A percentile compares a stretch with the other conserved stretches of the same genome.
phyloP scores from a whole-genome alignment of 352 stramenopile genomes.

The Blastocystis hominis region DNA sequence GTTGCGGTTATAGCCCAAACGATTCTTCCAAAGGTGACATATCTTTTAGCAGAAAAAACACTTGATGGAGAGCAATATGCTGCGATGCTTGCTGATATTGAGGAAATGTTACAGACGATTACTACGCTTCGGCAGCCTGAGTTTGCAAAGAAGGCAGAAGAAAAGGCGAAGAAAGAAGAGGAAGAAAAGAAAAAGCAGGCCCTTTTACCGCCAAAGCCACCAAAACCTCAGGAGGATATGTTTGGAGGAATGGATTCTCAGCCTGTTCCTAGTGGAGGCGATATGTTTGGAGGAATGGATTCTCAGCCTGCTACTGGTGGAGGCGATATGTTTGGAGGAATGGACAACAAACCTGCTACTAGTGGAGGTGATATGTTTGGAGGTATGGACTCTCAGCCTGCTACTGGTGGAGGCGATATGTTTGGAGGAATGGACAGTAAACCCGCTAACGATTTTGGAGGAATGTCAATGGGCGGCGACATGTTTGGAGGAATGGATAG shows the following conservation, averaged over 20 bases:
- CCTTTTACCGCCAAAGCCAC: not conserved
- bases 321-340: constrained; percentile 56
- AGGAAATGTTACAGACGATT: constrained; percentile 44
- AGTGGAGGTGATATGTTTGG: constrained; percentile 49
- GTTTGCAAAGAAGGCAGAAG: constrained; percentile 12
- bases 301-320: not conserved
- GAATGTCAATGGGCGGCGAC: constrained; percentile 25
- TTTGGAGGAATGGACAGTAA: not conserved
- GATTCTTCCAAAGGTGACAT: constrained; percentile 54
- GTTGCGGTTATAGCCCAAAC: constrained; percentile 5
- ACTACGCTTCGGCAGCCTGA: not conserved
- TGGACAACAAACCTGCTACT: not conserved
- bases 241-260: constrained; percentile 50
- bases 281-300: constrained; percentile 57
- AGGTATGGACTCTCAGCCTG: constrained; percentile 6
- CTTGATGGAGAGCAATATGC: constrained; percentile 23
- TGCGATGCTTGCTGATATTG: not conserved
- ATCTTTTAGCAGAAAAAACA: constrained; percentile 20
- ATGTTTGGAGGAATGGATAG: constrained; percentile 56
- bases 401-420: constrained; percentile 24
- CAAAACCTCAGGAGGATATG: constrained; percentile 20
- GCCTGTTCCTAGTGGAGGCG: not conserved
- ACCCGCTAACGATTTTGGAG: not conserved
- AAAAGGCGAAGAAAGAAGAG: constrained; percentile 3
- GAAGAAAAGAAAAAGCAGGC: not conserved